Conservation (phyloP, 2,329 filamentous ascomycete genomes). For the Epichloe bromicola region DNA sequence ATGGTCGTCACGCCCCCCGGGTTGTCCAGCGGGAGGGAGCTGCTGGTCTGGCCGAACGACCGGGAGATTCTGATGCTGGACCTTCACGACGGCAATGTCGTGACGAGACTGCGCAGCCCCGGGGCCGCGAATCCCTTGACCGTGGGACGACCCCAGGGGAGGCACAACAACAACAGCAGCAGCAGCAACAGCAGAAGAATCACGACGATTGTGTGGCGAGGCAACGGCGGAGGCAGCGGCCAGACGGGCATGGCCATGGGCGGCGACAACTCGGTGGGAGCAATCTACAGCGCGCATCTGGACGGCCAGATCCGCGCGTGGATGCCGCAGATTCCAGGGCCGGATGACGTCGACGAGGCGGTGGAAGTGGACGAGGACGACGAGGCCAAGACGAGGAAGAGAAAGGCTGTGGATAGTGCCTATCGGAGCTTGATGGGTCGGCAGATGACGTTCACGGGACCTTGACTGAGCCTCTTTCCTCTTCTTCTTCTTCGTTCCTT, state of each 20-base stretch:
- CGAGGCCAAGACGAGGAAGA: slow-evolving; percentile 46
- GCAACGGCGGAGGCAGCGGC: slow-evolving; percentile 44
- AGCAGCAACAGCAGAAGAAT: slow-evolving; percentile 42
- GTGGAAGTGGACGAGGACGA: slow-evolving; percentile 27
- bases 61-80: slow-evolving; percentile 70
- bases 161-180: too few species aligned
- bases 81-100: slow-evolving; percentile 59
- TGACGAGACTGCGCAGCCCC: slow-evolving; percentile 58
- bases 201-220: slow-evolving; percentile 62
- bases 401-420: slow-evolving; percentile 67
- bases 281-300: slow-evolving; percentile 66
- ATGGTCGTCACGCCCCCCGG: slow-evolving; percentile 49
- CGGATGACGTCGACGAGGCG: slow-evolving; percentile 35
- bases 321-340: slow-evolving; percentile 47
- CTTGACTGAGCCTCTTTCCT: background rate
- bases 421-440: slow-evolving; percentile 64
- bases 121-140: slow-evolving; percentile 35
- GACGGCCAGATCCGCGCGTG: slow-evolving; percentile 77
- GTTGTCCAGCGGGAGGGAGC: slow-evolving; percentile 34
- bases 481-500: too few species aligned
- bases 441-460: slow-evolving; percentile 49
- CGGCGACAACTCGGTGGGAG: slow-evolving; percentile 36
- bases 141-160: slow-evolving; percentile 19
- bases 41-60: slow-evolving; percentile 72
- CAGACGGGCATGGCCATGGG: slow-evolving; percentile 48